Evolutionary conservation across 2,329 filamentous ascomycete species (phyloP), one percentile per base, ranked within the genome.

Genomic region (Cercospora beticola): DNA sequence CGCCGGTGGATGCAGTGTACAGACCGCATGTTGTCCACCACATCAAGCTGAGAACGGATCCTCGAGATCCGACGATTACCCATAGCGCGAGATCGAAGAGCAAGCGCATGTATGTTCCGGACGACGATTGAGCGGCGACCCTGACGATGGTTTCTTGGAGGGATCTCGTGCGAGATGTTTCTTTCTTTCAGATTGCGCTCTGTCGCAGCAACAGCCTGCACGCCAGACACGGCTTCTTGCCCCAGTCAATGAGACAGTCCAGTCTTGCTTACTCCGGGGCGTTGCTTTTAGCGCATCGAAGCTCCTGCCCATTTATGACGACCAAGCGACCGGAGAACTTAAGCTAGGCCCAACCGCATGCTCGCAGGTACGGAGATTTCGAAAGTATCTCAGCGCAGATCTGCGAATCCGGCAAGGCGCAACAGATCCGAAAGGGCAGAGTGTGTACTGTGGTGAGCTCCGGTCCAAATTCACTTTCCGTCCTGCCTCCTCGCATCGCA

Each of bases 1-100:
- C 91, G 2, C 93, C 92, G 0, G 92, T 96, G 3, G 93, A 97
- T 79, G 93, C 93, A 5, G 90, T 97, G 16, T 97, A 97, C 78
- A 86, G 93, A 60, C 94, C 94, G 5, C 94, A 97, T 78, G 92
- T 97, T 16, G 94, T 97, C 3, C 94, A 98, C 80, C 94, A 97
- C 78, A 94, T 92, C 21, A 84, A 83, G 67, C 71, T 85, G 36
- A 82, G 82, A 1, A 77, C 80, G 40, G 83, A 85, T 73, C 81
- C 82, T 2, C 81, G 83, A 70, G 82, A 82, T 33, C 76, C 82
- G 30, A 74, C 72, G n/a, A 71, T 70, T 8, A 73, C 66, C 59
- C 72, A 66, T 10, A 75, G 72, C 31, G 67, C 64, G 1, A 65
- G 72, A 43, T 71, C 69, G 64, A 65, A 57, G 52, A 65, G 62